phyloP scores from a whole-genome alignment of 2,329 filamentous ascomycete genomes.

The Aspergillus uvarum region DNA sequence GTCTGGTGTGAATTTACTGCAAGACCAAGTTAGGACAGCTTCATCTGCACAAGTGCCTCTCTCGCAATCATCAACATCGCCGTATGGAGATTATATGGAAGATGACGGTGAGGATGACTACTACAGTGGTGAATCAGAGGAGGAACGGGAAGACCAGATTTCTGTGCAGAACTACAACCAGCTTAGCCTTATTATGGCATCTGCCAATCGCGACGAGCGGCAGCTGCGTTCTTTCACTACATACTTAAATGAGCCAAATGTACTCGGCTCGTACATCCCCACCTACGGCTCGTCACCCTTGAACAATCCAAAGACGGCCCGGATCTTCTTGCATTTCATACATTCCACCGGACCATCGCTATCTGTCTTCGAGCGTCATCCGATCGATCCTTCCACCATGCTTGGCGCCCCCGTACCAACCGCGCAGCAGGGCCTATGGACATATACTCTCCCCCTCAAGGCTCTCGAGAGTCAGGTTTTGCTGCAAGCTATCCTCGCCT shows the following conservation, averaged over 20 bases:
- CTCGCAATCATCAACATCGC: slow-evolving; percentile 17
- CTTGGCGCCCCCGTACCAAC: slow-evolving; percentile 63
- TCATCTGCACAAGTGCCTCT: slow-evolving; percentile 3
- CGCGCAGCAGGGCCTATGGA: slow-evolving; percentile 61
- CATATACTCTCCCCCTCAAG: slow-evolving; percentile 77
- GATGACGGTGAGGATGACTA: slow-evolving; percentile 61
- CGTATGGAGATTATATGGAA: slow-evolving; percentile 44
- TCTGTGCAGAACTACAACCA: slow-evolving; percentile 37
- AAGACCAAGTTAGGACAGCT: slow-evolving; percentile 7
- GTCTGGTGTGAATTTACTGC: not conserved
- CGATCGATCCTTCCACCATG: slow-evolving; percentile 68
- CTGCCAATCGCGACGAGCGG: slow-evolving; percentile 47
- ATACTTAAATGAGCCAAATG: slow-evolving; percentile 48
- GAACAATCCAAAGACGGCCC: slow-evolving; percentile 74
- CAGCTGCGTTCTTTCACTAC: slow-evolving; percentile 51
- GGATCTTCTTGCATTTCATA: slow-evolving; percentile 89
- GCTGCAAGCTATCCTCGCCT: slow-evolving; percentile 83
- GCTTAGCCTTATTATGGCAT: slow-evolving; percentile 45
- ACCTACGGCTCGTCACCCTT: slow-evolving; percentile 68
- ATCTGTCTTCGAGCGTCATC: slow-evolving; percentile 82
- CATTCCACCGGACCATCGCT: slow-evolving; percentile 82
- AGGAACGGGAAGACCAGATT: slow-evolving; percentile 51
- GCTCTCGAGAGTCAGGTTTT: slow-evolving; percentile 83
- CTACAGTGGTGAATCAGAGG: slow-evolving; percentile 62
- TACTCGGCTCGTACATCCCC: slow-evolving; percentile 66